Evolutionary conservation across 2,329 filamentous ascomycete genomes (phyloP), one percentile per base, ranked within the genome.

Genomic region (Epichloe gansuensis): DNA sequence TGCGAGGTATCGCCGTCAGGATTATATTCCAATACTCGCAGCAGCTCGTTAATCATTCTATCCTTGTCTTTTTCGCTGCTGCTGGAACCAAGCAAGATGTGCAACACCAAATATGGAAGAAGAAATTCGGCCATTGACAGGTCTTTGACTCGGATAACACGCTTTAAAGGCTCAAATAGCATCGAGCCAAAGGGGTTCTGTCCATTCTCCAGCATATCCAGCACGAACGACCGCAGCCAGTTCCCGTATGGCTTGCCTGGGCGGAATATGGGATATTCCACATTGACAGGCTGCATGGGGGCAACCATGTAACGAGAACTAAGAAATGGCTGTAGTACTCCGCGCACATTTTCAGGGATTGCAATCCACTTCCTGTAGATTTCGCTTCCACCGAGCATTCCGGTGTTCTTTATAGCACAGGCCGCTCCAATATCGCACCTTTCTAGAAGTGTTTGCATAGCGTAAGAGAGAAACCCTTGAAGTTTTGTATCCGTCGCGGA

Each of bases 381-480:
- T 3, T 78, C 74, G 47, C 77, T 77, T 11, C 75, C 74, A 31
- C 82, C 77, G 3, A 64, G 21, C 53, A 61, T 62, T 4, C 66
- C 66, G 1, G 66, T 65, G 3, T 69, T 68, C 39, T 70, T 66
- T 63, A 67, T 66, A 34, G 64, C 66, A 49, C 72, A 74, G 0
- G 77, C 79, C 11, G 77, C 72, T 53, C 75, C 82, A 61, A 96
- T 83, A 31, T 85, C 83, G 61, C 86, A 88, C 58, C 84, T 81
- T 44, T 84, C 82, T 3, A 97, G 76, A 41, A 97, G 76, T 60
- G 95, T 85, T 66, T 99, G 93, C 82, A 98, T 96, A 2, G 85
- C 87, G 67, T 87, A 98, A 1, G 91, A 91, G 17, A 99, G 75
- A 63, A 94, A 95, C 0, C 89, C 90, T 66, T 97, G 93, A 5